Percentiles rank a stretch among this genome's conserved stretches.
Conservation (phyloP, 768 basidiomycete species). For the Boletales sp. region DNA sequence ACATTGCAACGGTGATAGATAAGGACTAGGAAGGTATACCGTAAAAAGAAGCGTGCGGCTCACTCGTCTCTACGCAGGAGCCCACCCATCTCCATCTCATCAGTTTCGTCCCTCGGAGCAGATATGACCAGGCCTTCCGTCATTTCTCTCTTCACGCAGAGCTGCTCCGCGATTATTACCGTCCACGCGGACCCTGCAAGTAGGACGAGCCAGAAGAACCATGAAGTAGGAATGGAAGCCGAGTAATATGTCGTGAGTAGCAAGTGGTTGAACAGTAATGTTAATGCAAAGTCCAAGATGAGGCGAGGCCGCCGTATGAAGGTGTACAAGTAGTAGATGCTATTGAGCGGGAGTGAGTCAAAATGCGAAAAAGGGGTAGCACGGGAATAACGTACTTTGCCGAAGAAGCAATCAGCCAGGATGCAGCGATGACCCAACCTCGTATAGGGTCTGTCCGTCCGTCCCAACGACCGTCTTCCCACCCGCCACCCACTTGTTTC, state of each 20-base stretch:
- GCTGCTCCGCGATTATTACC: constrained; percentile 82
- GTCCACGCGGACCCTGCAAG: constrained; percentile 66
- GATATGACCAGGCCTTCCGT: constrained; percentile 68
- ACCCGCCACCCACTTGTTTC: constrained; percentile 61
- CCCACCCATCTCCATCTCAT: constrained; percentile 54
- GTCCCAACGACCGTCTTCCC: constrained; percentile 51
- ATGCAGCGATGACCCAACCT: constrained; percentile 87
- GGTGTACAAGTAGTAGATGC: constrained; percentile 78
- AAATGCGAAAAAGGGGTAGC: constrained; percentile 1
- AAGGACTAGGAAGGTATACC: constrained; percentile 1
- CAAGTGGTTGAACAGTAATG: constrained; percentile 87
- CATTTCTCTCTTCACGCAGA: constrained; percentile 91
- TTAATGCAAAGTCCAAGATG: constrained; percentile 91
- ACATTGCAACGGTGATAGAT: constrained; percentile 18
- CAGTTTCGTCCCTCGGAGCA: constrained; percentile 39
- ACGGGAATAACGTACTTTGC: constrained; percentile 69
- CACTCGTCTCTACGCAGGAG: constrained; percentile 56
- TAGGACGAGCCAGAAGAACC: constrained; percentile 90
- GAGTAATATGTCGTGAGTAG: constrained; percentile 88
- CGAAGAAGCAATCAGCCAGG: constrained; percentile 79
- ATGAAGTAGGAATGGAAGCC: constrained; percentile 67
- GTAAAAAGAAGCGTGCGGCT: constrained; percentile 29
- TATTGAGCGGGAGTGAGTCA: constrained; percentile 18
- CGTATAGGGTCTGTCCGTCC: constrained; percentile 72
- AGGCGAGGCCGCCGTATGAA: constrained; percentile 89